Conservation (phyloP, 2,329 filamentous ascomycete species). For the Colletotrichum eremochloae region DNA sequence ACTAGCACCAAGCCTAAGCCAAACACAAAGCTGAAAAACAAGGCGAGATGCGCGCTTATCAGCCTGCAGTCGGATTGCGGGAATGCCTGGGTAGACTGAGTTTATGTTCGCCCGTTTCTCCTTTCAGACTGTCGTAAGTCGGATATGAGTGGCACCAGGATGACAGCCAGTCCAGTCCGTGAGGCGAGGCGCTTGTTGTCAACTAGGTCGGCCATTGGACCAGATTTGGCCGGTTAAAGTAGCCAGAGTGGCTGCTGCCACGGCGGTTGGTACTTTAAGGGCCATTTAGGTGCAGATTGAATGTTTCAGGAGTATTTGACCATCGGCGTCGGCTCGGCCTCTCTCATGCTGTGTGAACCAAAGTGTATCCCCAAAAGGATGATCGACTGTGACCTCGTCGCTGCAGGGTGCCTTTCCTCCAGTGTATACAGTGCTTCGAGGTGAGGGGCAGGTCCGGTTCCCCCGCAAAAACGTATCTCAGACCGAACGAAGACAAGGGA, state of each 20-base stretch:
- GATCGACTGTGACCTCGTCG: constrained; percentile 33
- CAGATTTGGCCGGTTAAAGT: constrained; percentile 23
- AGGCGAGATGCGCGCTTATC: neutral
- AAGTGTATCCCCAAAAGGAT: constrained; percentile 27
- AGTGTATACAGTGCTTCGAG: constrained; percentile 13
- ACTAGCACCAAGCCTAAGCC: neutral
- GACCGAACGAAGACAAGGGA: constrained; percentile 35
- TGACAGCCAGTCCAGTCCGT: constrained; percentile 34
- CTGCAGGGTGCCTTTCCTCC: constrained; percentile 27
- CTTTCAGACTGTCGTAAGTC: constrained; percentile 16
- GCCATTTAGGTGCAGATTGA: constrained; percentile 36
- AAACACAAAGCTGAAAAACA: neutral
- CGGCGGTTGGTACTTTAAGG: constrained; percentile 28
- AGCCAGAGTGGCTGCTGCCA: constrained; percentile 36
- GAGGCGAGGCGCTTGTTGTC: constrained; percentile 32
- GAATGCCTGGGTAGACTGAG: constrained; percentile 6
- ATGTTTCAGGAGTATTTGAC: constrained; percentile 41
- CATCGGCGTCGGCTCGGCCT: constrained; percentile 45
- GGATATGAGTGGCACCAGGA: constrained; percentile 26
- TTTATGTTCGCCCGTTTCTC: constrained; percentile 1
- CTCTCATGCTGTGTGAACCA: constrained; percentile 42
- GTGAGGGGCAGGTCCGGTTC: constrained; percentile 45
- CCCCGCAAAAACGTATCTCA: constrained; percentile 48
- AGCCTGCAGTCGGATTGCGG: constrained; percentile 1
- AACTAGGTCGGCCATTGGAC: constrained; percentile 32